A percentile compares a stretch with the other conserved stretches of the same genome.
phyloP scores from a whole-genome alignment of 2,329 filamentous ascomycete species.

The Pseudodiploospora longispora region DNA sequence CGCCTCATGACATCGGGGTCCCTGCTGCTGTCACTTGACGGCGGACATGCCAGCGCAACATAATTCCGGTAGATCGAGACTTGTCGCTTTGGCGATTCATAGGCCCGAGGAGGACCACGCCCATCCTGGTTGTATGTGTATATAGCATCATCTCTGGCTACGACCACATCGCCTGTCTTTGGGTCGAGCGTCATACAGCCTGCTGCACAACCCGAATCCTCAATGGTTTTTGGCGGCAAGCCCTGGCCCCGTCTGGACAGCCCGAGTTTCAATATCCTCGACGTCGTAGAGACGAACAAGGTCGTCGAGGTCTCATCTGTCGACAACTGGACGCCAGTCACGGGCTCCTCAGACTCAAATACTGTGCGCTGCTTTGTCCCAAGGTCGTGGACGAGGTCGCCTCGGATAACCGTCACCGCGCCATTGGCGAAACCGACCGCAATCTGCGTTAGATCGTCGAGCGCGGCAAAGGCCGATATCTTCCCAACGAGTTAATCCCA shows the following conservation, averaged over 20 bases:
- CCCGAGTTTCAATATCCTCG: constrained; percentile 74
- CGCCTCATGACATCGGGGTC: constrained; percentile 55
- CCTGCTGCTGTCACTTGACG: constrained; percentile 42
- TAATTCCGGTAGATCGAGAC: constrained; percentile 78
- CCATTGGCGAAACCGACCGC: constrained; percentile 96
- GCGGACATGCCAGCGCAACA: constrained; percentile 77
- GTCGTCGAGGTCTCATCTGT: constrained; percentile 57
- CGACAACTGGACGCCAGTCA: constrained; percentile 80
- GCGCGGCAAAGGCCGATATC: constrained; percentile 82
- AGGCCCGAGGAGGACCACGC: constrained; percentile 79
- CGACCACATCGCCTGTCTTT: constrained; percentile 72
- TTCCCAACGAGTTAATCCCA: constrained; percentile 17
- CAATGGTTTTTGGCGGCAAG: constrained; percentile 77
- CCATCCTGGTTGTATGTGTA: constrained; percentile 87
- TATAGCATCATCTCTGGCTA: constrained; percentile 91
- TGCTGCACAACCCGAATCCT: constrained; percentile 84
- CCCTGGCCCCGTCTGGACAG: constrained; percentile 86
- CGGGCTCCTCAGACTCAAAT: constrained; percentile 92
- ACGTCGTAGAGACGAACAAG: constrained; percentile 87
- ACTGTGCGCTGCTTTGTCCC: constrained; percentile 91
- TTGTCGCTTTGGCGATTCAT: constrained; percentile 81
- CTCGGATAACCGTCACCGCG: constrained; percentile 83
- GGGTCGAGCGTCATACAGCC: constrained; percentile 89
- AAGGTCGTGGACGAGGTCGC: constrained; percentile 90
- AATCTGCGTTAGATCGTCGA: constrained; percentile 84